Base-by-base conservation (phyloP, 176 grass and related monocot genomes). In the Raddia distichophylla region DNA sequence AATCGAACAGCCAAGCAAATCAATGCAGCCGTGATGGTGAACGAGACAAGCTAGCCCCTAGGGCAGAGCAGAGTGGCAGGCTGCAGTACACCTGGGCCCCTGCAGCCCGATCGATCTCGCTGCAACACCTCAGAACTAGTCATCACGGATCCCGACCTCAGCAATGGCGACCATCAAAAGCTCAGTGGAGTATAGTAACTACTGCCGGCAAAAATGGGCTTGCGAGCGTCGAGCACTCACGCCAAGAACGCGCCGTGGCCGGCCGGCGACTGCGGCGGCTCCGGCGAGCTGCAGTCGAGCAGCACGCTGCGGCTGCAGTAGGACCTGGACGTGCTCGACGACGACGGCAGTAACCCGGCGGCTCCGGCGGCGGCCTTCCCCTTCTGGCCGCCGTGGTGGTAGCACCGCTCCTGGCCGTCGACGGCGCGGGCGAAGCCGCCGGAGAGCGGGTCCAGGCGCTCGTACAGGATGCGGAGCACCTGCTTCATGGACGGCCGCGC, bases 401-500 rank as follows among this genome's bases (percentile, higher is more conserved):
- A 89, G 64, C 67, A 91, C 18, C 90, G 83, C 85, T 94, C 90
- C 73, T 93, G 90, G 48, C 82, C 79, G 72, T 93, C 92, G 13
- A 93, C 85, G 57, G 90, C 86, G 3, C 86, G 76, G n/a, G 81
- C 92, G 91, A 98, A 91, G 63, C 83, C 74, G 0, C 86, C 87
- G 32, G 89, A 89, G 52, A 87, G 65, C 32, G 95, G 90, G 56
- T 98, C 90, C 55, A 94, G 88, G 18, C 88, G 91, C 81, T 98
- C 95, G 72, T 86, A 87, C 34, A 98, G 80, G 83, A 98, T 92
- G 70, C 95, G 89, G 61, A 98, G 84, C 60, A 94, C 90, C 80
- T 98, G 95, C 78, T 94, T 98, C 86, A 93, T 98, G 2, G 90
- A 91, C 27, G 95, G 95, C 74, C 95, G 87, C 47, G 69, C 90